Evolutionary conservation across 2,329 filamentous ascomycete species (phyloP), one percentile per base, ranked within the genome.

Genomic region (Penicillium sp.): DNA sequence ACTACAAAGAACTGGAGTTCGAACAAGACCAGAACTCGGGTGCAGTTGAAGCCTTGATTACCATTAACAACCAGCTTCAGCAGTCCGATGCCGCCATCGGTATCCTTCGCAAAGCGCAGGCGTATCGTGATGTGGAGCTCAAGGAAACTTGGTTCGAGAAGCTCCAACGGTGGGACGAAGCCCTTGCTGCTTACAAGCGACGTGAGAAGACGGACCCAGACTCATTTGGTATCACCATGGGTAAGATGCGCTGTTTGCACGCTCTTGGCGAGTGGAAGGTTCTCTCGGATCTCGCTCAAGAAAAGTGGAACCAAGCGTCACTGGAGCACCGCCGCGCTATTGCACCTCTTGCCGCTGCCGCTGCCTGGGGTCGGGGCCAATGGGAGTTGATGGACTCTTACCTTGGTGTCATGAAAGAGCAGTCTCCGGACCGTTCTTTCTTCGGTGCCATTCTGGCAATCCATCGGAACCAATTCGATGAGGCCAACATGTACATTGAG

Each of bases 111-210:
- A 95, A 95, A 71, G 93, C 93, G 8, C 93, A 98, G 68, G 82
- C 88, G 38, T 98, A 97, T 68, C 87, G 88, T 59, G 93, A 98
- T 63, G 95, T 99, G 28, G 88, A 95, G 64, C 77, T 98, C 43
- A 88, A 95, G 53, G 93, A 99, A 72, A 96, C 90, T 0, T 99
- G 93, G 93, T 98, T 96, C 59, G 94, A 98, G 70, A 97, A 96
- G 73, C 75, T 99, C 42, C 89, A 97, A 68, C 83, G 93, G 52
- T 99, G 94, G 94, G 94, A 98, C 57, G 94, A 98, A 69, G 93
- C 93, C 3, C 75, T 99, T 49, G 82, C 84, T 40, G 94, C 93
- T 42, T 97, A 97, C 64, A 87, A 93, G 61, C 84, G 88, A 64
- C 85, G 91, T 39, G 91, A 96, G 62, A 71, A 75, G 45, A 83